Conservation (phyloP, 148 eudicot genomes). For the Heliosperma pusillum region DNA sequence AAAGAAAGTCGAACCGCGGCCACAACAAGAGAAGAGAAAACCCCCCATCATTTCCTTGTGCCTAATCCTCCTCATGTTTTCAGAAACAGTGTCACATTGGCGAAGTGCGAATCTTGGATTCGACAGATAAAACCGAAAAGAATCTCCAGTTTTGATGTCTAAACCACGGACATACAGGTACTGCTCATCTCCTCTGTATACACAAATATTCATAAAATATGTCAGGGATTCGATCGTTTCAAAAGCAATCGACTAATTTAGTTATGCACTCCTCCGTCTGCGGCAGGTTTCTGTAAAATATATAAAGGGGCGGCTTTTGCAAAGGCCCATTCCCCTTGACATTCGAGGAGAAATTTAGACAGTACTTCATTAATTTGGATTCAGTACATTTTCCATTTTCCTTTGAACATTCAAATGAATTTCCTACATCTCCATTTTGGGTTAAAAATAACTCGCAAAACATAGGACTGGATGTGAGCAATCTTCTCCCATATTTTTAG, state of each 20-base stretch:
- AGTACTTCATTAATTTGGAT: background rate
- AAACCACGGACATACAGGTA: constrained; percentile 51
- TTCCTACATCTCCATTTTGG: background rate
- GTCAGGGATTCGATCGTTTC: background rate
- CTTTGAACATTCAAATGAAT: background rate
- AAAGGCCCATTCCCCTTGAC: background rate
- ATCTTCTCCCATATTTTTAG: background rate
- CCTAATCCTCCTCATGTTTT: constrained; percentile 40
- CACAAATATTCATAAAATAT: constrained; percentile 6
- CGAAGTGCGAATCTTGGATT: constrained; percentile 41
- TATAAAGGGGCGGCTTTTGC: background rate
- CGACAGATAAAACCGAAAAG: constrained; percentile 57
- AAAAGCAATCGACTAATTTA: background rate
- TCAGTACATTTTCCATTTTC: background rate
- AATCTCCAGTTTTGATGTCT: constrained; percentile 81
- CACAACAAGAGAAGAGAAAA: constrained; percentile 74
- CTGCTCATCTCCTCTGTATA: constrained; percentile 72
- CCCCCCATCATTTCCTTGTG: constrained; percentile 61
- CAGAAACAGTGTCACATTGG: constrained; percentile 41
- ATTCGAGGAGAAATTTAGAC: background rate
- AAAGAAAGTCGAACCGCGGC: constrained; percentile 69
- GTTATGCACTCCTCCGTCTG: background rate
- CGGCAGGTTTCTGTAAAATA: background rate
- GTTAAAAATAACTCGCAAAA: background rate
- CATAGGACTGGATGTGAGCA: background rate